A percentile compares a stretch with the other conserved stretches of the same genome.
Evolutionary conservation across 1,284 basidiomycete species (phyloP).

Genomic region (Chalciporus sp.): DNA sequence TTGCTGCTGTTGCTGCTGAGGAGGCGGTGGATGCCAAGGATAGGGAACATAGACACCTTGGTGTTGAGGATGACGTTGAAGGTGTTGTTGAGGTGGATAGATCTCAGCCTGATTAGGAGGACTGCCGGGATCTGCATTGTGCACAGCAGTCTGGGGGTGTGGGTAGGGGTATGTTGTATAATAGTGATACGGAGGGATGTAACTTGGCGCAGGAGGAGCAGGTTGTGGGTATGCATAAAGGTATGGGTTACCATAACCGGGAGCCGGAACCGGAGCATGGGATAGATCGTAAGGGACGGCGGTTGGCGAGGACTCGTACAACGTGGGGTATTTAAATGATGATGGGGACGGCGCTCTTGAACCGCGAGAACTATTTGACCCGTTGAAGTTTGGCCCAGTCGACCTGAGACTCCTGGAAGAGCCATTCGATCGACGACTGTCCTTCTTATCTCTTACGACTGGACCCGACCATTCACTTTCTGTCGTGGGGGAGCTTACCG

Average conservation of each 20-base stretch:
- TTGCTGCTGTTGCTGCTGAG: constrained; percentile 20
- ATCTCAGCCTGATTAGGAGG: constrained; percentile 35
- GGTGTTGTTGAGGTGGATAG: constrained; percentile 36
- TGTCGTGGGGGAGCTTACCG: constrained; percentile 66
- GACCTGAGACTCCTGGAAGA: constrained; percentile 61
- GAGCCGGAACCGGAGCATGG: constrained; percentile 42
- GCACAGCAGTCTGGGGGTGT: constrained; percentile 28
- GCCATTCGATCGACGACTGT: constrained; percentile 49
- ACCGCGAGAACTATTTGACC: constrained; percentile 61
- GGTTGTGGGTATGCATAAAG: constrained; percentile 42
- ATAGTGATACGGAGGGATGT: constrained; percentile 41
- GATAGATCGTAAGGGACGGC: constrained; percentile 51
- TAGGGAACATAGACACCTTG: constrained; percentile 42
- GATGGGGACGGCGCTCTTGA: constrained; percentile 71
- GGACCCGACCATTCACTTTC: constrained; percentile 81
- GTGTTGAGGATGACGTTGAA: constrained; percentile 24
- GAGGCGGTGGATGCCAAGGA: constrained; percentile 39
- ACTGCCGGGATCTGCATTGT: constrained; percentile 39
- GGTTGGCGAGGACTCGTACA: constrained; percentile 63
- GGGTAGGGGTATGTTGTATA: constrained; percentile 40
- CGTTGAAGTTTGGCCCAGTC: constrained; percentile 52
- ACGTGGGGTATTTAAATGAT: constrained; percentile 67
- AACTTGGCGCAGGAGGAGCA: constrained; percentile 34
- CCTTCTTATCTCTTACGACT: constrained; percentile 54
- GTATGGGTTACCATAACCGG: constrained; percentile 41